These are phyloP conservation scores for Sarcocystis neurona DNA, from an alignment of 169 alveolate genomes.

Conservation along the genomic window DNA sequence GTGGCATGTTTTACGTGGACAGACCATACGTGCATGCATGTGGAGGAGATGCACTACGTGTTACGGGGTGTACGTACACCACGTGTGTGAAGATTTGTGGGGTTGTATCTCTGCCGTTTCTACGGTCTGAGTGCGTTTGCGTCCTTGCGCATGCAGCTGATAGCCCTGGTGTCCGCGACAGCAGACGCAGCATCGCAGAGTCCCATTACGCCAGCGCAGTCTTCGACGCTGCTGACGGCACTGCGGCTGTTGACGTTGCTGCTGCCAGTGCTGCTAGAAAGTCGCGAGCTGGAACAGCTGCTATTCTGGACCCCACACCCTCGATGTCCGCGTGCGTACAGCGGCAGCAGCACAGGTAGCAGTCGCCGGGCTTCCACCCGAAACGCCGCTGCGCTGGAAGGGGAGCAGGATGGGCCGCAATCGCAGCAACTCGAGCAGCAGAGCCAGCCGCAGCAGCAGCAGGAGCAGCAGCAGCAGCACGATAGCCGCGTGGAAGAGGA, in stretches of 20 bases:
- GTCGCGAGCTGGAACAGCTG: conserved; percentile 35
- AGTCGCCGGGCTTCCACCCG: conserved; percentile 11
- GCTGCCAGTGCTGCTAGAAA: background rate
- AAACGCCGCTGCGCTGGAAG: conserved; percentile 30
- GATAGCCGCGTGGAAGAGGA: background rate
- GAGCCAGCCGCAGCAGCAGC: conserved; percentile 33
- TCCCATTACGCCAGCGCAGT: background rate
- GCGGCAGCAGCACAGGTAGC: conserved; percentile 14
- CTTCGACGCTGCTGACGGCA: background rate
- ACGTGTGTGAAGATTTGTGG: too few relatives aligned
- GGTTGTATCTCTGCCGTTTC: too few relatives aligned
- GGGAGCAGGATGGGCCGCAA: conserved; percentile 6
- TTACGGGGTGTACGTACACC: too few relatives aligned
- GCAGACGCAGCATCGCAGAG: background rate
- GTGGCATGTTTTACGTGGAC: too few relatives aligned
- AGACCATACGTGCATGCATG: too few relatives aligned
- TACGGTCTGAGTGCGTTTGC: too few relatives aligned
- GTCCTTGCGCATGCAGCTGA: background rate
- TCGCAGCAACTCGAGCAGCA: conserved; percentile 38
- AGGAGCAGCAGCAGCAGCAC: conserved; percentile 37
- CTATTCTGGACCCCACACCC: conserved; percentile 20
- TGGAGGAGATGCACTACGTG: too few relatives aligned
- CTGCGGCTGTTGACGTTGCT: conserved; percentile 34
- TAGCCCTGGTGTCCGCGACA: background rate
- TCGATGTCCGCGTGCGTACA: background rate